Evolutionary conservation across 768 basidiomycete genomes (phyloP), one percentile per base, ranked within the genome.

Genomic region (Royoungia palumana): DNA sequence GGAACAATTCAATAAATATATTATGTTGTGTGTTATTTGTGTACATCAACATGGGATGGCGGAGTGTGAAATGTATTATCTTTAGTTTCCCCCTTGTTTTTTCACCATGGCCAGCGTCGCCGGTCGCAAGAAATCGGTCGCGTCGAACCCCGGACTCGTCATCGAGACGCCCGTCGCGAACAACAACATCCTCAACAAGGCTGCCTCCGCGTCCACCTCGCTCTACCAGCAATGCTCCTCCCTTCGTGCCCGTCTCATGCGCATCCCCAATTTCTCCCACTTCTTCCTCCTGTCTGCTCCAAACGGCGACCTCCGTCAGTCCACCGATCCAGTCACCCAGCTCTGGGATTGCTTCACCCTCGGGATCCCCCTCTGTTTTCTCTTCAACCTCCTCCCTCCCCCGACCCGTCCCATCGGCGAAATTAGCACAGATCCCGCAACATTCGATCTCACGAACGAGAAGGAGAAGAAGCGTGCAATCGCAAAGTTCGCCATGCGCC

Each of bases 301-400:
- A 17, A 63, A 74, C 34, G 82, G 81, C 54, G 75, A 83, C 35
- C 70, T 75, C 28, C 79, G 89, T 49, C 82, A 82, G 67, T 89
- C 87, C 28, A 87, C 86, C 36, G 94, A 97, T 72, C 91, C 93
- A 32, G 95, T 99, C 60, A 85, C 87, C 40, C 90, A 93, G 67
- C 83, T 97, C 42, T 95, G 94, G 86, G 89, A 92, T 63, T 84
- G 89, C 65, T 89, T 99, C 71, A 85, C 93, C 35, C 80, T 93
- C 30, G 96, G 96, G 50, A 84, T 91, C 41, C 86, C 94, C 38
- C 87, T 98, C 58, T 95, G 93, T 73, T 96, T 89, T 74, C 83
- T 99, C 59, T 95, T 91, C 77, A 95, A 99, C 72, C 83, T 88
- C 67, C 83, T 97, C 47, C 86, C 87, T 34, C 62, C 65, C 4